A percentile compares a stretch with the other conserved stretches of the same genome.
phyloP scores from a whole-genome alignment of 1,284 basidiomycete genomes.

The Porogramme epimiltina region DNA sequence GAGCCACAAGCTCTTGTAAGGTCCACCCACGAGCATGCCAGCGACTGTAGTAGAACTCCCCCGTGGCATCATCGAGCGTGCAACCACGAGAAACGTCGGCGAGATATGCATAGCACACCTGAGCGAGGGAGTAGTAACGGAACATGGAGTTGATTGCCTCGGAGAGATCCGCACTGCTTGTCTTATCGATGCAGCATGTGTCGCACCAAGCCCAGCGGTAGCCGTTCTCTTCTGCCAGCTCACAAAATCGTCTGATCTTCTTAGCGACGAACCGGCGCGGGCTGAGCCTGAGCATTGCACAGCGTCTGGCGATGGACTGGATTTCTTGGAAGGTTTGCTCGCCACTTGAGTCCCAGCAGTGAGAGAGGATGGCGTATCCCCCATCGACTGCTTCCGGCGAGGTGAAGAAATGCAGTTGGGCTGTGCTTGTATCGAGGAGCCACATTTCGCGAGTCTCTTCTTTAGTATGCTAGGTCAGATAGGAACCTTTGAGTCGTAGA shows the following conservation, averaged over 20 bases:
- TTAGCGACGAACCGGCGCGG: background rate
- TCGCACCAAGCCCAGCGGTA: conserved; percentile 8
- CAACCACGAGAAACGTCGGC: background rate
- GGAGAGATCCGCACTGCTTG: conserved; percentile 7
- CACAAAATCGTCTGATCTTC: background rate
- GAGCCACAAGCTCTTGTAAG: conserved; percentile 12
- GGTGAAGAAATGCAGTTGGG: background rate
- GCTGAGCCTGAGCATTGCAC: too few relatives aligned
- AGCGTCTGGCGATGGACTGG: background rate
- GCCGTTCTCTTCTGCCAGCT: conserved; percentile 1
- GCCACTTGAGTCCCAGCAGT: background rate
- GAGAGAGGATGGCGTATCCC: background rate
- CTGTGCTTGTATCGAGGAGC: background rate
- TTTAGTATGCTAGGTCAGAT: too few relatives aligned
- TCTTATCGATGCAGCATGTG: conserved; percentile 12
- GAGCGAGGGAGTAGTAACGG: background rate
- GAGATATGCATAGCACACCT: conserved; percentile 5
- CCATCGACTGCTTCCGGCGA: background rate
- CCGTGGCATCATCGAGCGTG: background rate
- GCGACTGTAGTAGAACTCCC: conserved; percentile 1
- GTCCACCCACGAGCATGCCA: conserved; percentile 14
- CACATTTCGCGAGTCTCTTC: too few relatives aligned
- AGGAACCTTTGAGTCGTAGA: too few relatives aligned
- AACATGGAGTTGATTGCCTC: conserved; percentile 13
- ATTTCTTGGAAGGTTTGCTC: background rate